Evolutionary conservation across 2,329 filamentous ascomycete species (phyloP).

Genomic region (Fonsecaea pedrosoi): DNA sequence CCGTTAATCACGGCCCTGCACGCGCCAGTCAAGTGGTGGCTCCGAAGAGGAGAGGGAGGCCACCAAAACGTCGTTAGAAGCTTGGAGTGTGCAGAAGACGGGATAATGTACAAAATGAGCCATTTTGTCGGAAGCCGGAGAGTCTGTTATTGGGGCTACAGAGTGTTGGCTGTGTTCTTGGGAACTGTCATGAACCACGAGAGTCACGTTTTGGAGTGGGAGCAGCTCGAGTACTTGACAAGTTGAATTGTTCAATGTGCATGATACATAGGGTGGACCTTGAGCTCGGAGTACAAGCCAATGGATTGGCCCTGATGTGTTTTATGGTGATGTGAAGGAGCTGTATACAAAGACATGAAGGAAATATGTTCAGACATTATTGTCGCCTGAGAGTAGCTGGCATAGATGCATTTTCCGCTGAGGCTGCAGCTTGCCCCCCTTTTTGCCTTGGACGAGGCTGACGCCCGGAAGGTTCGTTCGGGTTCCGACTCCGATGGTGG

Average conservation of each 20-base stretch:
- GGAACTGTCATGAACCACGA: neutral
- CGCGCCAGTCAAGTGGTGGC: neutral
- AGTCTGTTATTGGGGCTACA: neutral
- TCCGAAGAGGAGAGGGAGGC: constrained; percentile 23
- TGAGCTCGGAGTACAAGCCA: neutral
- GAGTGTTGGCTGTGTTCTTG: neutral
- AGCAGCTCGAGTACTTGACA: neutral
- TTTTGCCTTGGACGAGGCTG: neutral
- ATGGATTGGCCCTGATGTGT: neutral
- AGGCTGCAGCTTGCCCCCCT: neutral
- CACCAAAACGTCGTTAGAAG: constrained; percentile 15
- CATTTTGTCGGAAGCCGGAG: neutral
- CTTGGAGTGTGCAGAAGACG: neutral
- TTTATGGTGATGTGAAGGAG: neutral
- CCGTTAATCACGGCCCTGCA: constrained; percentile 20
- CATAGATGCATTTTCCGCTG: neutral
- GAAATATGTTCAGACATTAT: neutral
- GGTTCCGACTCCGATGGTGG: constrained; percentile 2
- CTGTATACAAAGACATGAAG: neutral
- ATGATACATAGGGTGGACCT: neutral
- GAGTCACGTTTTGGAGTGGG: neutral
- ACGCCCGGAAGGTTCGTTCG: neutral
- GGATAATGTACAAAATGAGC: neutral
- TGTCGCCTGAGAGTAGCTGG: neutral
- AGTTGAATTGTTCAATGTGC: neutral